phyloP scores from a whole-genome alignment of 495 filamentous ascomycete species.

The Evernia prunastri region DNA sequence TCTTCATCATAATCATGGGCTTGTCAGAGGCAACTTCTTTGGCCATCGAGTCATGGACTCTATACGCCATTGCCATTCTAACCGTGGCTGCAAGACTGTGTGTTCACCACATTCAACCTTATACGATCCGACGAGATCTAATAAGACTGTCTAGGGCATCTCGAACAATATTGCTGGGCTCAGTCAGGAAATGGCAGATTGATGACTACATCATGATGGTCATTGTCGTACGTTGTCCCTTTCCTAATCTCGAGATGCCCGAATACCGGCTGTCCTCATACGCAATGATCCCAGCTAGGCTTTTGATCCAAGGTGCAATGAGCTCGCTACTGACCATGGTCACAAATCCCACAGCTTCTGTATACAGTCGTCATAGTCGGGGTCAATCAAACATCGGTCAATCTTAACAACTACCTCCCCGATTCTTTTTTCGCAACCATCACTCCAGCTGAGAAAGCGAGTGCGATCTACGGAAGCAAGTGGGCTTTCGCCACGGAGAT shows the following conservation, averaged over 20 bases:
- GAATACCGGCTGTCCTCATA: too few species aligned
- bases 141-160: slow-evolving; percentile 20
- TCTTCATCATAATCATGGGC: too few species aligned
- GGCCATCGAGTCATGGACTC: slow-evolving; percentile 27
- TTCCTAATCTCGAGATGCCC: background rate
- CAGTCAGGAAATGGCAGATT: slow-evolving; percentile 39
- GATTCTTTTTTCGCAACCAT: slow-evolving; percentile 39
- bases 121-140: background rate
- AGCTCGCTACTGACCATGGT: background rate
- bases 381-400: slow-evolving; percentile 45
- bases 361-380: slow-evolving; percentile 47
- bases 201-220: slow-evolving; percentile 53
- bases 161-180: slow-evolving; percentile 39
- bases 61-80: slow-evolving; percentile 18
- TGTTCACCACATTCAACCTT: too few species aligned
- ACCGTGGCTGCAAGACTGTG: slow-evolving; percentile 20
- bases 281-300: too few species aligned
- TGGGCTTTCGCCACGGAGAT: slow-evolving; percentile 46
- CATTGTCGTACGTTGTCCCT: slow-evolving; percentile 35
- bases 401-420: slow-evolving; percentile 50
- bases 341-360: background rate
- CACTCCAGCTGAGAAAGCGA: slow-evolving; percentile 39
- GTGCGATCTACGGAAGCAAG: slow-evolving; percentile 49
- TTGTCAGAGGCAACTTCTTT: too few species aligned
- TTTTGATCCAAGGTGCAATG: too few species aligned